These are phyloP conservation scores for Acacia pycnantha DNA, from an alignment of 331 rosid species.

Conservation along the genomic window DNA sequence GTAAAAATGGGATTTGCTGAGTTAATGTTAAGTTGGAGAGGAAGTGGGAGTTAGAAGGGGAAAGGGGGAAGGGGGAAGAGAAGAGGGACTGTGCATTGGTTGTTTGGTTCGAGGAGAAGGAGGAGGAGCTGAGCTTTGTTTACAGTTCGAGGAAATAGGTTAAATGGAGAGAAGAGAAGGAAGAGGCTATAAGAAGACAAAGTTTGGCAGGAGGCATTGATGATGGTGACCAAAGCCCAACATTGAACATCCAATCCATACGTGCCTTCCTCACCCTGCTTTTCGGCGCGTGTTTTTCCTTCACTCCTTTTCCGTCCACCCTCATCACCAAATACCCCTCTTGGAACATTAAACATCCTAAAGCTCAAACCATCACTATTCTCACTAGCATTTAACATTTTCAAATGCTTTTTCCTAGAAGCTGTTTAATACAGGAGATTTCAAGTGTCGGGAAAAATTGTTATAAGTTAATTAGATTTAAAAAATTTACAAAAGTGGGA, in stretches of 20 bases:
- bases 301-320: too few relatives aligned
- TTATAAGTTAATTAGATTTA: too few relatives aligned
- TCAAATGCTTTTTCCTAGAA: too few relatives aligned
- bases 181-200: constrained; percentile 54
- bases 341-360: too few relatives aligned
- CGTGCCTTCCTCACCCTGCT: constrained; percentile 4
- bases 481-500: too few relatives aligned
- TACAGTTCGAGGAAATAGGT: background rate
- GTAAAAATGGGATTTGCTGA: background rate
- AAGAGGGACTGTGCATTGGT: background rate
- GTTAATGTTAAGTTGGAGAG: constrained; percentile 22
- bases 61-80: constrained; percentile 38
- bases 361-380: too few relatives aligned
- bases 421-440: too few relatives aligned
- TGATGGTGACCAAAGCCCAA: constrained; percentile 48
- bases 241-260: background rate
- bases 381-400: too few relatives aligned
- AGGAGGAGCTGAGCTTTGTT: background rate
- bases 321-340: too few relatives aligned
- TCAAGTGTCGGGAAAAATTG: too few relatives aligned
- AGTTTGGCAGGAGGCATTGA: constrained; percentile 49
- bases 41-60: constrained; percentile 34
- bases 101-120: background rate
- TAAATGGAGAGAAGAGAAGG: constrained; percentile 12
- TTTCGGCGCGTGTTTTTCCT: constrained; percentile 26